Evolutionary conservation across 2,329 filamentous ascomycete genomes (phyloP), one percentile per base, ranked within the genome.

Genomic region (Nemania sp.): DNA sequence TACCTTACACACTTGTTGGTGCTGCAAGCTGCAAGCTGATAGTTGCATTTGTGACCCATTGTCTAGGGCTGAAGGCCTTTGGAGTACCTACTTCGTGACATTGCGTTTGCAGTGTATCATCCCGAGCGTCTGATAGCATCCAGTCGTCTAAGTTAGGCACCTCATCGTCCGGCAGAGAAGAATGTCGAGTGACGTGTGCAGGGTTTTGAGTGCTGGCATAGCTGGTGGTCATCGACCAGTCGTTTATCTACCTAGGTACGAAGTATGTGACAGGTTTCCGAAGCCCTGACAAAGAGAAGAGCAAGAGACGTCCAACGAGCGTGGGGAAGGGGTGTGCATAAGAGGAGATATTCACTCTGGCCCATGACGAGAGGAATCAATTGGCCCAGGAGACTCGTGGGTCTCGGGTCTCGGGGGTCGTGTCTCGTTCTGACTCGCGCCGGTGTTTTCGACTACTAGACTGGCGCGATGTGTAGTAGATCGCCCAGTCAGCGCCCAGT

Each of bases 351-450:
- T 40, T 60, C 46, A 39, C 29, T 29, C 1, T 18, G n/a, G 32
- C 40, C n/a, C 9, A 29, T 21, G 17, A 40, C 20, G 13, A 40
- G 45, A 11, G 10, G n/a, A 18, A 45, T 46, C 18, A 11, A 60
- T 63, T 60, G 60, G 60, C 4, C 25, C 29, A 13, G 34, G 54
- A 48, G 29, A 20, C 2, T 20, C 34, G 15, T 51, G 53, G 45
- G 43, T 9, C 21, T 5, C n/a, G n/a, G n/a, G n/a, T n/a, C 25
- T 15, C 6, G 13, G 34, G 37, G 43, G 43, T 57, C 57, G 57
- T 60, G 57, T 63, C 54, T 55, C 50, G 50, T 49, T 50, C 15
- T 57, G 60, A 63, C 48, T 63, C 50, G 61, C 15, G 35, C 35
- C 21, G 32, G 48, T 40, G 42, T 12, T n/a, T 15, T 17, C 21